Percentiles rank a stretch among this genome's conserved stretches.
phyloP scores from a whole-genome alignment of 345 rosid species.

The Abelmoschus esculentus region DNA sequence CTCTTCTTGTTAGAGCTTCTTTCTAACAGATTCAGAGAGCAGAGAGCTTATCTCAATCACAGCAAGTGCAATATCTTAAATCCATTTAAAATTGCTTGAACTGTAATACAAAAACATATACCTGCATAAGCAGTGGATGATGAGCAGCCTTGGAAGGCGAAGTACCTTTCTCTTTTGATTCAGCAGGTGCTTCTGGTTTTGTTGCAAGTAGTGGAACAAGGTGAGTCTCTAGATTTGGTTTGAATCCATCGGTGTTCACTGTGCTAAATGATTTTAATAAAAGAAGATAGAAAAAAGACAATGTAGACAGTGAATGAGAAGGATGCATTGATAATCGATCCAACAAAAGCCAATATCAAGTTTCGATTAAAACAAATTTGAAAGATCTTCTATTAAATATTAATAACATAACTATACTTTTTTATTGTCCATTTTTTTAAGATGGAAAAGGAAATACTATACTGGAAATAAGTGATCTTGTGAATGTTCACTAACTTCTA shows the following conservation, averaged over 20 bases:
- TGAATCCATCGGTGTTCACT: constrained; percentile 85
- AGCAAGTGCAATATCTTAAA: not conserved
- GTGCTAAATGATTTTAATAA: constrained; percentile 48
- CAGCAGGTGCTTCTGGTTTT: constrained; percentile 43
- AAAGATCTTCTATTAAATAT: not conserved
- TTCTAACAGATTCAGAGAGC: not conserved
- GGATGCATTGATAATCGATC: not conserved
- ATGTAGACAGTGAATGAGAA: not conserved
- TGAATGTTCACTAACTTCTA: not conserved
- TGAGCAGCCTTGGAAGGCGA: constrained; percentile 50
- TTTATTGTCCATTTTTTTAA: not conserved
- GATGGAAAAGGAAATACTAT: not conserved
- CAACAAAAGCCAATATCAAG: not conserved
- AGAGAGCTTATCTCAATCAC: not conserved
- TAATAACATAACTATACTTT: not conserved
- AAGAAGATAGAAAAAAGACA: not conserved
- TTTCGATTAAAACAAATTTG: not conserved
- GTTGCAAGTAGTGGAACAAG: constrained; percentile 71
- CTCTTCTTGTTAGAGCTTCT: constrained; percentile 1
- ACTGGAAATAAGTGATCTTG: not conserved
- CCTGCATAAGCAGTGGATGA: constrained; percentile 91
- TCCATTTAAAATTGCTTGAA: constrained; percentile 1
- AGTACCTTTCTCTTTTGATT: constrained; percentile 41
- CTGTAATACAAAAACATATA: constrained; percentile 13
- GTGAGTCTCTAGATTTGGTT: constrained; percentile 86